Evolutionary conservation across 768 basidiomycete species (phyloP).

Genomic region (Clitopilus passeckerianus): DNA sequence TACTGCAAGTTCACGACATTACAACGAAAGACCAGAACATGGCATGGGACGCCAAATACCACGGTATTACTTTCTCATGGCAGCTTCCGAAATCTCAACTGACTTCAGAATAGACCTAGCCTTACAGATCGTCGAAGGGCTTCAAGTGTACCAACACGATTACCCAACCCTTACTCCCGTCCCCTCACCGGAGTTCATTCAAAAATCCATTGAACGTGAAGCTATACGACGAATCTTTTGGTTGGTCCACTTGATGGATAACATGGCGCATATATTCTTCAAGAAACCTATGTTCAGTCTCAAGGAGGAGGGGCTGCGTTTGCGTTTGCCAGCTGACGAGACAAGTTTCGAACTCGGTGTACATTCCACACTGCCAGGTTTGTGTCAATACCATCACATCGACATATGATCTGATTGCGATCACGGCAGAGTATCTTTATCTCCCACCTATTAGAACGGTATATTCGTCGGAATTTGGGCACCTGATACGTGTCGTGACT

Average conservation of each 20-base stretch:
- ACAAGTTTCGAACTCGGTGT: conserved; percentile 74
- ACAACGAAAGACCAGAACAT: conserved; percentile 35
- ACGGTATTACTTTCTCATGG: conserved; percentile 32
- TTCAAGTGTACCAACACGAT: conserved; percentile 63
- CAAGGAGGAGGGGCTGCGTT: conserved; percentile 41
- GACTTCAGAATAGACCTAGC: conserved; percentile 47
- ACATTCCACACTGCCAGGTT: conserved; percentile 49
- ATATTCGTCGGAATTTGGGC: conserved; percentile 70
- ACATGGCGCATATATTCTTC: conserved; percentile 39
- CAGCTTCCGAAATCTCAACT: conserved; percentile 10
- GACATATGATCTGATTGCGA: conserved; percentile 5
- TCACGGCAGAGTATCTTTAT: conserved; percentile 59
- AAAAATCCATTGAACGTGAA: conserved; percentile 66
- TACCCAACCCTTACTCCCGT: conserved; percentile 54
- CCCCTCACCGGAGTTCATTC: conserved; percentile 54
- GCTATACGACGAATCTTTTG: conserved; percentile 80
- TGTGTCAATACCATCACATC: conserved; percentile 13
- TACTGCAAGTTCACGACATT: conserved; percentile 67
- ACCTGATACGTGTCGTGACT: conserved; percentile 64
- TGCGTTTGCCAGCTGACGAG: conserved; percentile 78
- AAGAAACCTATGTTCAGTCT: conserved; percentile 35
- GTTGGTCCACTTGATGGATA: conserved; percentile 64
- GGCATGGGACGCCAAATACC: conserved; percentile 39
- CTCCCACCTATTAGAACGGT: conserved; percentile 55
- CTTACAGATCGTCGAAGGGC: conserved; percentile 58